phyloP scores from a whole-genome alignment of 2,329 filamentous ascomycete species.

The Seiridium unicorne region DNA sequence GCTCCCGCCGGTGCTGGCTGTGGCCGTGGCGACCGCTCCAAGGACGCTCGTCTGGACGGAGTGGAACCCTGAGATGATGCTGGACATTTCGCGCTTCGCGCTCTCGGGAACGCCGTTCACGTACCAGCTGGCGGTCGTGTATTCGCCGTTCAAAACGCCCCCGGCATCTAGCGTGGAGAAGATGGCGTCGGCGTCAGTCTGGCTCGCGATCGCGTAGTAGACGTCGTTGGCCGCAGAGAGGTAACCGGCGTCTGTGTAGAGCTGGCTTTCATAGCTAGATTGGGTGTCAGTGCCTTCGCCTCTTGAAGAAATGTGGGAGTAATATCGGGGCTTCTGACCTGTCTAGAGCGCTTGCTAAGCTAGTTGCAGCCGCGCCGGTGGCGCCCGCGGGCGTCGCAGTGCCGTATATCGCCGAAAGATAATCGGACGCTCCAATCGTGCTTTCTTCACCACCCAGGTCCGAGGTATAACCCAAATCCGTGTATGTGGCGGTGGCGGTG shows the following conservation, averaged over 20 bases:
- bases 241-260: background rate
- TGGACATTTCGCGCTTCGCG: background rate
- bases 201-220: background rate
- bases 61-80: background rate
- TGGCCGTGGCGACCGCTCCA: background rate
- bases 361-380: constrained; percentile 3
- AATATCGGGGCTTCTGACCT: background rate
- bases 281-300: background rate
- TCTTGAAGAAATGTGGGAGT: background rate
- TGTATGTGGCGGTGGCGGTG: background rate
- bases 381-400: background rate
- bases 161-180: background rate
- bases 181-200: background rate
- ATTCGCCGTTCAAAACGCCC: background rate
- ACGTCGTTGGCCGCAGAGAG: background rate
- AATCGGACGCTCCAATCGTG: background rate
- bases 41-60: constrained; percentile 2
- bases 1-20: background rate
- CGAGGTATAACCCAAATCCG: background rate
- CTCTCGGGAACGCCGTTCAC: background rate
- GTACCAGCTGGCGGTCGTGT: constrained; percentile 4
- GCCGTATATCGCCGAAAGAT: background rate
- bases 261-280: background rate
- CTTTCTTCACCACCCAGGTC: background rate
- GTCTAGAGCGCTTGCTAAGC: background rate